phyloP scores from a whole-genome alignment of 495 filamentous ascomycete genomes.

The Pyrenopolyporus hunteri region DNA sequence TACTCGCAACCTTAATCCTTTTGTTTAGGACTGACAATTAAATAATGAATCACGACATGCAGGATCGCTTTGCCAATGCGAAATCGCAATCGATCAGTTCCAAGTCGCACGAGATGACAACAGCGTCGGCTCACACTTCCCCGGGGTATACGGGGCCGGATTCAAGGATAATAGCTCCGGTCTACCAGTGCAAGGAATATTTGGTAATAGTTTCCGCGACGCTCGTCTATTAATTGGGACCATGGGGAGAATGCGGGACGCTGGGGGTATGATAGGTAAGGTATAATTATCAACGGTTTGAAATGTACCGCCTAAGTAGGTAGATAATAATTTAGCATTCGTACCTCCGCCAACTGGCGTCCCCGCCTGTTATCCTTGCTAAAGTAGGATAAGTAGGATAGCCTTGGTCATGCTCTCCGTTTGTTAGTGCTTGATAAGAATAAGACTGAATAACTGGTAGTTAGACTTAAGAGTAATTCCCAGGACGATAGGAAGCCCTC shows the following conservation, averaged over 20 bases:
- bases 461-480: too few relatives aligned
- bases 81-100: not conserved
- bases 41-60: not conserved
- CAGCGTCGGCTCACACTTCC: constrained; percentile 9
- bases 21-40: not conserved
- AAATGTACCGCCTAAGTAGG: too few relatives aligned
- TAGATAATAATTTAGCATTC: too few relatives aligned
- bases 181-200: constrained; percentile 9
- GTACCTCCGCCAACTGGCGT: too few relatives aligned
- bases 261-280: not conserved
- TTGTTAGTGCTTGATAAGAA: too few relatives aligned
- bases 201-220: constrained; percentile 11
- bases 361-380: too few relatives aligned
- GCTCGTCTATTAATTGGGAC: constrained; percentile 22
- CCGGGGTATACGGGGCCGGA: not conserved
- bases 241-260: constrained; percentile 19
- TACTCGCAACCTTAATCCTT: not conserved
- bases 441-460: too few relatives aligned
- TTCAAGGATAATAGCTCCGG: not conserved
- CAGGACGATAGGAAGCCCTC: too few relatives aligned
- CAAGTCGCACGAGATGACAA: constrained; percentile 20
- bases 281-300: not conserved
- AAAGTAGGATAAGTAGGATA: too few relatives aligned
- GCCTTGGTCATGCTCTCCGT: too few relatives aligned
- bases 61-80: not conserved